Base-by-base conservation (phyloP, 441 rosid genomes). In the Gossypium trilobum region DNA sequence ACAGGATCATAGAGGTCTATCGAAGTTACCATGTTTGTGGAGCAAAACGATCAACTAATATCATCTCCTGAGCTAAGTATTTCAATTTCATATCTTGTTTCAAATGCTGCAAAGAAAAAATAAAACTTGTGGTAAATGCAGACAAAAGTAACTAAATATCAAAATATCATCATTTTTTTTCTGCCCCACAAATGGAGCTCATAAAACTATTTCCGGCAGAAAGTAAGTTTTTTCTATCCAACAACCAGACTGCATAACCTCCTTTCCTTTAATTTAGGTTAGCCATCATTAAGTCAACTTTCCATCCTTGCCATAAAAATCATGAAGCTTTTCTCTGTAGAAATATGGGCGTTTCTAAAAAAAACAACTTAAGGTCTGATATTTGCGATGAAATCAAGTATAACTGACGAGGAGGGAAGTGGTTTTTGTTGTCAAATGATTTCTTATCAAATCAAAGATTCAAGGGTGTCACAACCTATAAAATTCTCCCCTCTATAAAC, bases 11-110 rank as follows among this genome's bases (percentile, higher is more conserved):
- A 39, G 59, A 16, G 50, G 62, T 31, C 70, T 64, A 71, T 62
- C 70, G 71, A 72, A 33, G 60, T 68, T 92, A 95, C 99, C 99
- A 95, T 16, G 99, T 76, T 80, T 95, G 95, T 77, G 99, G 92
- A 80, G 97, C 93, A 60, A 89, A 83, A 75, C 98, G 97, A 78
- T 95, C 96, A 48, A 85, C 80, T 71, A 86, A 82, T 66, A 91
- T 80, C 76, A 95, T 76, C 77, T 92, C 98, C 73, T 87, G 88
- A 71, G 97, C 97, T 71, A 95, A 77, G 88, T 87, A 89, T 78
- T 97, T 91, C 70, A 95, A 79, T 81, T 87, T 89, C 95, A 89
- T 88, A 69, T 88, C 99, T 78, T 92, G 92, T 82, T 95, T 90
- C 78, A 95, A 81, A 82, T 92, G 96, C 98, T 95, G 87, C 86